These are phyloP conservation scores for Nyctanthes arbortristis DNA, from an alignment of 257 asterid genomes.

Conservation along the genomic window DNA sequence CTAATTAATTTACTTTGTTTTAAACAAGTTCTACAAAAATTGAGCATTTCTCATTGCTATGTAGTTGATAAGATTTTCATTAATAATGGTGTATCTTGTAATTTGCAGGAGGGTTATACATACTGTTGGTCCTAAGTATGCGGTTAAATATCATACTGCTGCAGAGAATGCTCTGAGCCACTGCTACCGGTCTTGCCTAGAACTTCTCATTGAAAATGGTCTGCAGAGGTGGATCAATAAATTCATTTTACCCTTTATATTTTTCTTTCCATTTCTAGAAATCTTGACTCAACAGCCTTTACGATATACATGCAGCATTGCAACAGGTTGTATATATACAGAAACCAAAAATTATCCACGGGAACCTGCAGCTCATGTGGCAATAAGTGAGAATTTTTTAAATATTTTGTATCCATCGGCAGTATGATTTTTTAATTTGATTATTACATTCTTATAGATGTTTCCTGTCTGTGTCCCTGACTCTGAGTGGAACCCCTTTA, in stretches of 20 bases:
- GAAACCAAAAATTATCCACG: conserved; percentile 95
- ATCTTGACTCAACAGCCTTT: conserved; percentile 23
- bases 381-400: conserved; percentile 67
- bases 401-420: not conserved
- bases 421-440: not conserved
- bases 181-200: conserved; percentile 84
- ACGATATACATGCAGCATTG: conserved; percentile 69
- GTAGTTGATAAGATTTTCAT: not conserved
- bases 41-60: not conserved
- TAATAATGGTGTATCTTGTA: conserved; percentile 18
- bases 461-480: not conserved
- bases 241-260: not conserved
- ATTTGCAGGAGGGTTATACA: conserved; percentile 91
- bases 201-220: conserved; percentile 52
- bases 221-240: conserved; percentile 10
- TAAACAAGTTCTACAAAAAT: not conserved
- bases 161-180: conserved; percentile 98
- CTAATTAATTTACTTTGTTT: not conserved
- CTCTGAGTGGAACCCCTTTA: not conserved
- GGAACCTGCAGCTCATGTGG: conserved; percentile 99
- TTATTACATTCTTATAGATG: not conserved
- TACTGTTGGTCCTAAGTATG: conserved; percentile 99
- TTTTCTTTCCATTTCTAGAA: not conserved
- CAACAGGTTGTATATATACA: conserved; percentile 92
- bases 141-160: conserved; percentile 94